phyloP scores from a whole-genome alignment of 352 stramenopile genomes.

The Globisporangium middletonii region DNA sequence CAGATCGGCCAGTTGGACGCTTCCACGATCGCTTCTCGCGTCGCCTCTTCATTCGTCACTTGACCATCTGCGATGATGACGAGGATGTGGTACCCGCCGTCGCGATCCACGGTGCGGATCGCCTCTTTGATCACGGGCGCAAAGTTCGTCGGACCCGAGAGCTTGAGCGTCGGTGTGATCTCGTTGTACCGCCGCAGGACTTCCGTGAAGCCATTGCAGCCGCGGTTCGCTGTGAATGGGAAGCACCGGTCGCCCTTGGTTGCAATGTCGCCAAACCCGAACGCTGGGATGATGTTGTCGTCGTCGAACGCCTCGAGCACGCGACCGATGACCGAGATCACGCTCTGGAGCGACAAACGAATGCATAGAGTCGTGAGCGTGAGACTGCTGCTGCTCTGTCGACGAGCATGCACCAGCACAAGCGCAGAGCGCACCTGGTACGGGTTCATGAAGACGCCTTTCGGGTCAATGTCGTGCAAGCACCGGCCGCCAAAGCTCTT shows the following conservation, averaged over 20 bases:
- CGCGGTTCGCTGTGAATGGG: slow-evolving; percentile 25
- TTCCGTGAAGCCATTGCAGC: slow-evolving; percentile 49
- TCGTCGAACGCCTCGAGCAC: slow-evolving; percentile 75
- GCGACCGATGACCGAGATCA: slow-evolving; percentile 70
- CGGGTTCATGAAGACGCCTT: slow-evolving; percentile 34
- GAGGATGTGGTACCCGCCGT: slow-evolving; percentile 69
- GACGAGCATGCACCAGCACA: background rate
- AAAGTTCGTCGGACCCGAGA: slow-evolving; percentile 62
- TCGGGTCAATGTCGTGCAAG: slow-evolving; percentile 56
- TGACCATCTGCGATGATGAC: slow-evolving; percentile 66
- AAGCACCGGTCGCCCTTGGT: slow-evolving; percentile 47
- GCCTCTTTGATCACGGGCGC: slow-evolving; percentile 59
- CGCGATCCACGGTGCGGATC: slow-evolving; percentile 32
- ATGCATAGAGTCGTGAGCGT: background rate
- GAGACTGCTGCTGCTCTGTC: background rate
- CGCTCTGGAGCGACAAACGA: slow-evolving; percentile 25
- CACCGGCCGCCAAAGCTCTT: slow-evolving; percentile 51
- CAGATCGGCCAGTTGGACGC: slow-evolving; percentile 62
- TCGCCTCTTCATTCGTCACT: slow-evolving; percentile 53
- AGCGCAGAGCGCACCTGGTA: slow-evolving; percentile 37
- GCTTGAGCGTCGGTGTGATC: slow-evolving; percentile 44
- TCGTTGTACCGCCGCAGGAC: slow-evolving; percentile 58
- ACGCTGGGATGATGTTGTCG: slow-evolving; percentile 73
- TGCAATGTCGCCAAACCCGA: slow-evolving; percentile 53
- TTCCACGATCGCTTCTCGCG: slow-evolving; percentile 52